Conservation (phyloP, 2,329 filamentous ascomycete species). For the Colletotrichum kahawae region DNA sequence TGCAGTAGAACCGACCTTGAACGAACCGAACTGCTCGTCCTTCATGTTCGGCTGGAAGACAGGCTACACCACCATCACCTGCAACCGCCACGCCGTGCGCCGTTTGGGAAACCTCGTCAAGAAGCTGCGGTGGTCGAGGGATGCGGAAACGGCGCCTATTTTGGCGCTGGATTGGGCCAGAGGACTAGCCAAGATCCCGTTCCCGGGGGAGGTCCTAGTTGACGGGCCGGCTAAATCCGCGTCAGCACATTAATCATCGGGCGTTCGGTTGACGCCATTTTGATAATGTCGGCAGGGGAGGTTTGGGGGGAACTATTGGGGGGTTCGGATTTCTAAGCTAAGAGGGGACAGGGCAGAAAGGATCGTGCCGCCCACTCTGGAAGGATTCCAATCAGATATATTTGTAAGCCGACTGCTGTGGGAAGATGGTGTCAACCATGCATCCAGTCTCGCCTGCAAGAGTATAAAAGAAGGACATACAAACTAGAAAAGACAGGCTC, state of each 20-base stretch:
- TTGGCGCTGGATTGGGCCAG: slow-evolving; percentile 13
- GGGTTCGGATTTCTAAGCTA: not conserved
- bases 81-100: slow-evolving; percentile 30
- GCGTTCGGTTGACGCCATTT: not conserved
- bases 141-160: not conserved
- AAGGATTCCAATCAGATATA: not conserved
- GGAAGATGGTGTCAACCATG: not conserved
- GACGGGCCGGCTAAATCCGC: not conserved
- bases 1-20: slow-evolving; percentile 35
- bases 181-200: slow-evolving; percentile 9
- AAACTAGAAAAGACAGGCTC: not conserved
- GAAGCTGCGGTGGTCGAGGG: slow-evolving; percentile 14
- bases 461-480: not conserved
- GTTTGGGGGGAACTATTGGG: not conserved
- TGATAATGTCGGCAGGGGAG: not conserved
- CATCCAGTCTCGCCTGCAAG: not conserved
- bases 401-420: not conserved
- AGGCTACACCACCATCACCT: slow-evolving; percentile 38
- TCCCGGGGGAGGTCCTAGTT: slow-evolving; percentile 2
- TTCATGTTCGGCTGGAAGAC: slow-evolving; percentile 44
- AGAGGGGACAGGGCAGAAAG: not conserved
- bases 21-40: slow-evolving; percentile 41
- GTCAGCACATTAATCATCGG: not conserved
- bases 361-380: not conserved
- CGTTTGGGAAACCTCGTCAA: not conserved